A percentile compares a stretch with the other conserved stretches of the same genome.
phyloP scores from a whole-genome alignment of 306 rosid species.

The Rubus idaeus region DNA sequence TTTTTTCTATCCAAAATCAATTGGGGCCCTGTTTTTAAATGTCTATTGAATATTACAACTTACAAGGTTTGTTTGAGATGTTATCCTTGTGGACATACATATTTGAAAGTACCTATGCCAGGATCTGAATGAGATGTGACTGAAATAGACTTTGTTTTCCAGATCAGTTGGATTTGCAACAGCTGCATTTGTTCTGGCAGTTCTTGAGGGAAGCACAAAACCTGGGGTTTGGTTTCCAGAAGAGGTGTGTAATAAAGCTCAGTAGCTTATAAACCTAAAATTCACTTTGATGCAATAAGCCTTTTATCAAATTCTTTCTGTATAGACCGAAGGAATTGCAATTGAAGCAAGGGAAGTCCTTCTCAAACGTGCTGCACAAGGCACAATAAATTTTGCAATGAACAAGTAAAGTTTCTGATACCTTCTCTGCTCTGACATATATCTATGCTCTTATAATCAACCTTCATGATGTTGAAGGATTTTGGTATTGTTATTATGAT shows the following conservation, averaged over 20 bases:
- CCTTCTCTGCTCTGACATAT: background rate
- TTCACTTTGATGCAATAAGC: constrained; percentile 13
- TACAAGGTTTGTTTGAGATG: background rate
- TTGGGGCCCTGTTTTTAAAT: background rate
- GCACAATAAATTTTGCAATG: constrained; percentile 77
- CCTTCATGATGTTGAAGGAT: background rate
- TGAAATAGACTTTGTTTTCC: constrained; percentile 24
- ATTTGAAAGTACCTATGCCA: background rate
- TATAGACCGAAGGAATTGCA: constrained; percentile 81
- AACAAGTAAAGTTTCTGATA: constrained; percentile 54
- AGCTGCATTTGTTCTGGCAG: constrained; percentile 83
- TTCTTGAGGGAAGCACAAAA: constrained; percentile 88
- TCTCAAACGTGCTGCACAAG: constrained; percentile 81
- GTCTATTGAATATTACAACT: background rate
- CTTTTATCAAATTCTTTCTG: constrained; percentile 22
- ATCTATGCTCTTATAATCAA: background rate
- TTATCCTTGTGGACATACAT: background rate
- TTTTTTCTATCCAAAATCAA: background rate
- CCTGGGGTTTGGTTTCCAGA: constrained; percentile 99
- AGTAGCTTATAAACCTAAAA: background rate
- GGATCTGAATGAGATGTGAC: constrained; percentile 19
- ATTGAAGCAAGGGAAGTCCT: constrained; percentile 84
- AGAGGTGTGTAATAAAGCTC: constrained; percentile 53
- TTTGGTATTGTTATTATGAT: background rate
- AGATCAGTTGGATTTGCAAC: constrained; percentile 78